phyloP scores from a whole-genome alignment of 768 basidiomycete genomes.

The Kwoniella europaea region DNA sequence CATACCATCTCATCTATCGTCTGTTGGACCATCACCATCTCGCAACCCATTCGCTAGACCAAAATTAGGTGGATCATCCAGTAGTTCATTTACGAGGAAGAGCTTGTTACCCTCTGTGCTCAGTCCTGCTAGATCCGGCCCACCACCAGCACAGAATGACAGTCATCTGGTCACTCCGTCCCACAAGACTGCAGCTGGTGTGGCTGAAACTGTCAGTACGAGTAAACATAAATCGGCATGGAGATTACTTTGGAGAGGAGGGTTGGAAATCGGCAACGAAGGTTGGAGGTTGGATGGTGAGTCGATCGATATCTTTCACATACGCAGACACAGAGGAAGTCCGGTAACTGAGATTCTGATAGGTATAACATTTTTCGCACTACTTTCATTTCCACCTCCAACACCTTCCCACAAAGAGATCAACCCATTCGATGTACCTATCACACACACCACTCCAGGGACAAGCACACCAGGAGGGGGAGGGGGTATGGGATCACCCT shows the following conservation, averaged over 20 bases:
- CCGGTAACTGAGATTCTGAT: background rate
- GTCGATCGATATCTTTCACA: conserved; percentile 1
- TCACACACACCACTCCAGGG: conserved; percentile 10
- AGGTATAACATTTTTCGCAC: conserved; percentile 53
- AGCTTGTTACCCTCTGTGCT: conserved; percentile 32
- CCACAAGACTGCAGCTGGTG: background rate
- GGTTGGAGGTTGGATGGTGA: conserved; percentile 54
- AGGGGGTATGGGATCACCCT: conserved; percentile 33
- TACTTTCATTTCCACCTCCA: conserved; percentile 35
- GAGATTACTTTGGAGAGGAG: conserved; percentile 56
- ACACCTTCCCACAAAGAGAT: conserved; percentile 34
- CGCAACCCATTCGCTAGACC: conserved; percentile 49
- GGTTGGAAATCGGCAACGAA: conserved; percentile 51
- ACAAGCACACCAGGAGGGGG: conserved; percentile 1
- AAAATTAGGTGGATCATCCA: conserved; percentile 13
- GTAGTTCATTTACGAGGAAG: conserved; percentile 41
- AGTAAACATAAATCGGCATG: conserved; percentile 35
- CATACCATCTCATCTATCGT: conserved; percentile 13
- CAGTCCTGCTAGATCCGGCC: background rate
- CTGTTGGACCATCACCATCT: conserved; percentile 24
- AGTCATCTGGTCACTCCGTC: conserved; percentile 9
- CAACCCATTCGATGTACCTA: conserved; percentile 49
- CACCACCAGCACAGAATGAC: background rate
- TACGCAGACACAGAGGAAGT: background rate
- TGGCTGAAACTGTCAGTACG: background rate